phyloP scores from a whole-genome alignment of 768 basidiomycete species.

The Tricholomella constricta region DNA sequence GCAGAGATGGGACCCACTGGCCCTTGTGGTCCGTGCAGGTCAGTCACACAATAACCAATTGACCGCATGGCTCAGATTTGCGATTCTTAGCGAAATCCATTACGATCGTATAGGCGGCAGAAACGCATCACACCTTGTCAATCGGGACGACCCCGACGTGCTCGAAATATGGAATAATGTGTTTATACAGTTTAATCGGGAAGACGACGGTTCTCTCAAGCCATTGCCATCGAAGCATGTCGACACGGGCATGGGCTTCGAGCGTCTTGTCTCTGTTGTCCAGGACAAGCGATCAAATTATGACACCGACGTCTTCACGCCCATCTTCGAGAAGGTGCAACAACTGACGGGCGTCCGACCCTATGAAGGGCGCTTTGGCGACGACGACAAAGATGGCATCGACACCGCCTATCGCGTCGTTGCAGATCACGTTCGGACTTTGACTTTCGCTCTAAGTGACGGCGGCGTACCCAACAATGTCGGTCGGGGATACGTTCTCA shows the following conservation, averaged over 20 bases:
- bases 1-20: slow-evolving; percentile 98
- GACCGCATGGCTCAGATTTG: not conserved
- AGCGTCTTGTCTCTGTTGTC: slow-evolving; percentile 91
- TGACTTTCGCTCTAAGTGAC: slow-evolving; percentile 95
- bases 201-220: slow-evolving; percentile 80
- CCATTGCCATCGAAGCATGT: slow-evolving; percentile 90
- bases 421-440: slow-evolving; percentile 93
- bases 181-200: slow-evolving; percentile 98
- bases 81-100: slow-evolving; percentile 80
- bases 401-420: slow-evolving; percentile 98
- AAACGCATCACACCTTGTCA: slow-evolving; percentile 90
- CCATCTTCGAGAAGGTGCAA: slow-evolving; percentile 85
- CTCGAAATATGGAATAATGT: slow-evolving; percentile 99
- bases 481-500: slow-evolving; percentile 95
- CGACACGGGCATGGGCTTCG: slow-evolving; percentile 99
- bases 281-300: slow-evolving; percentile 95
- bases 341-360: slow-evolving; percentile 86
- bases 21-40: slow-evolving; percentile 97
- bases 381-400: slow-evolving; percentile 92
- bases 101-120: slow-evolving; percentile 98
- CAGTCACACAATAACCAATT: slow-evolving; percentile 10
- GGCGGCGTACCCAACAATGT: slow-evolving; percentile 97
- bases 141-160: slow-evolving; percentile 95
- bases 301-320: slow-evolving; percentile 94
- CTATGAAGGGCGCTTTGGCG: slow-evolving; percentile 90